phyloP scores from a whole-genome alignment of 2,329 filamentous ascomycete species.

The Aspergillus sclerotialis region DNA sequence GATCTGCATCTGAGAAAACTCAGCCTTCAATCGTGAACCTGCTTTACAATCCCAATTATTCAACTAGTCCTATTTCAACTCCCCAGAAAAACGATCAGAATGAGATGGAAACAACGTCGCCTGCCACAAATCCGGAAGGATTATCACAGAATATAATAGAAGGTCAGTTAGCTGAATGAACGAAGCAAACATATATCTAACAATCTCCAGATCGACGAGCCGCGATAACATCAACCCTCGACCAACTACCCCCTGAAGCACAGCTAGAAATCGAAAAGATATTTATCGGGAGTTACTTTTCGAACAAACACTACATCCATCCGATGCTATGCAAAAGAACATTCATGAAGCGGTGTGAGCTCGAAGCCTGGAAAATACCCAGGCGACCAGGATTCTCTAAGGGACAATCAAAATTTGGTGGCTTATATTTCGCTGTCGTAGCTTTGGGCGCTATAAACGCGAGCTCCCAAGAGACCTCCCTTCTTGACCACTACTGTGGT shows the following conservation, averaged over 20 bases:
- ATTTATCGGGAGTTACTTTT: conserved; percentile 19
- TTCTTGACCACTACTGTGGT: conserved; percentile 14
- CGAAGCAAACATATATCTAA: background rate
- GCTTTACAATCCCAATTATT: conserved; percentile 12
- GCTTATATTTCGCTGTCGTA: conserved; percentile 22
- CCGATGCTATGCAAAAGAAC: conserved; percentile 13
- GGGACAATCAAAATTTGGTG: conserved; percentile 12
- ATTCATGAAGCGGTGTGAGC: conserved; percentile 16
- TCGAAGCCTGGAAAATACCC: conserved; percentile 11
- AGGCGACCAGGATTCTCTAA: conserved; percentile 5
- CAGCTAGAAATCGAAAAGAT: conserved; percentile 20
- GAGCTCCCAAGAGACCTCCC: conserved; percentile 13
- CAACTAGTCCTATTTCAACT: conserved; percentile 7
- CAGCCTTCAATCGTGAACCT: conserved; percentile 15
- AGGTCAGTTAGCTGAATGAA: background rate
- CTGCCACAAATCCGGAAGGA: background rate
- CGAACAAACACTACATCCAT: conserved; percentile 21
- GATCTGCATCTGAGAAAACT: conserved; percentile 5
- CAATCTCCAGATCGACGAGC: background rate
- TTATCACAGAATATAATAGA: background rate
- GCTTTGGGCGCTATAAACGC: conserved; percentile 23
- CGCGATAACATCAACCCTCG: conserved; percentile 3
- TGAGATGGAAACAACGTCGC: background rate
- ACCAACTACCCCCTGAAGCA: conserved; percentile 6
- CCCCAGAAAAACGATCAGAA: background rate